Percentiles rank a stretch among this genome's conserved stretches.
These are phyloP conservation scores for Aspergillus thermomutatus DNA, from an alignment of 2,329 filamentous ascomycete genomes.

Conservation along the genomic window DNA sequence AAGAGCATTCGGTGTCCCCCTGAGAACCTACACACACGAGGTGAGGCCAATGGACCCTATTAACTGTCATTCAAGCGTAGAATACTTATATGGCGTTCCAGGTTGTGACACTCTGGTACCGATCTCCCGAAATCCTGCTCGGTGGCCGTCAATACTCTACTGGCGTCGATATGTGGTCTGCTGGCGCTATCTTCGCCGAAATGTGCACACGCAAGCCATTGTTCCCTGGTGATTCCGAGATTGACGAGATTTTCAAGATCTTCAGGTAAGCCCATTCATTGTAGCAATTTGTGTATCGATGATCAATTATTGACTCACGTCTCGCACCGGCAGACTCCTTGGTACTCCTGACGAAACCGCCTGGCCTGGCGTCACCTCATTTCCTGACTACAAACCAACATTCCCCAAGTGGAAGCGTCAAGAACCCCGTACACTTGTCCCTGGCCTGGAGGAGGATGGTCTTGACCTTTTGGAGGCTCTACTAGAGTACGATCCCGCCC, in stretches of 20 bases:
- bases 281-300: not conserved
- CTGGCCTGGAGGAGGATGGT: slow-evolving; percentile 64
- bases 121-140: slow-evolving; percentile 83
- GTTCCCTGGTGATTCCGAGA: slow-evolving; percentile 89
- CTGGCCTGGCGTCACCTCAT: slow-evolving; percentile 92
- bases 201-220: slow-evolving; percentile 93
- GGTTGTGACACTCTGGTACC: slow-evolving; percentile 93
- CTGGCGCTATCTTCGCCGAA: slow-evolving; percentile 91
- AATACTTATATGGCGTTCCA: slow-evolving; percentile 25
- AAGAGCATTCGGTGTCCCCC: slow-evolving; percentile 83
- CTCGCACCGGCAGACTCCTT: slow-evolving; percentile 56
- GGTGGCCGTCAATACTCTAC: slow-evolving; percentile 91
- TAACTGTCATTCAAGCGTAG: not conserved
- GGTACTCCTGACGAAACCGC: slow-evolving; percentile 77
- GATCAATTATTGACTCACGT: slow-evolving; percentile 20
- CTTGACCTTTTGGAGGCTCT: slow-evolving; percentile 57
- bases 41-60: slow-evolving; percentile 33
- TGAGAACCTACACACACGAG: slow-evolving; percentile 91
- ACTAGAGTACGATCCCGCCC: slow-evolving; percentile 82
- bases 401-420: slow-evolving; percentile 89
- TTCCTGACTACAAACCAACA: slow-evolving; percentile 87
- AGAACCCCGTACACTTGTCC: slow-evolving; percentile 62
- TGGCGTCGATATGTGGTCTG: slow-evolving; percentile 94
- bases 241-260: slow-evolving; percentile 92
- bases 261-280: slow-evolving; percentile 63